Percentiles rank a stretch among this genome's conserved stretches.
Evolutionary conservation across 306 rosid genomes (phyloP).

Genomic region (Gillenia trifoliata): DNA sequence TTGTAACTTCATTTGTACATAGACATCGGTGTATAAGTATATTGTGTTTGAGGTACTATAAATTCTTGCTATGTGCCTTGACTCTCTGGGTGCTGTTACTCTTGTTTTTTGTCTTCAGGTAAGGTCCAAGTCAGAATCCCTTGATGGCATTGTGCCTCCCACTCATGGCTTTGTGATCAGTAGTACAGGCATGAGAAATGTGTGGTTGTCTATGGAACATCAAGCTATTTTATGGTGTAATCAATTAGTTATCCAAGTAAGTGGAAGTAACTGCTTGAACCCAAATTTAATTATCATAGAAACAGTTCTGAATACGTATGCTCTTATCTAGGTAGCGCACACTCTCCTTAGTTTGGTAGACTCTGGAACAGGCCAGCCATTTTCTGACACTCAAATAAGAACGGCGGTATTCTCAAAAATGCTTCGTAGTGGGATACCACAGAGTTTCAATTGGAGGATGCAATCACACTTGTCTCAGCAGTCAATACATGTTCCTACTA

Average conservation of each 20-base stretch:
- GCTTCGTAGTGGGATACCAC: conserved; percentile 86
- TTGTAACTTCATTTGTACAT: not conserved
- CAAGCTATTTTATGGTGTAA: conserved; percentile 97
- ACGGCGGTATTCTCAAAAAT: conserved; percentile 58
- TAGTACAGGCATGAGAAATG: conserved; percentile 88
- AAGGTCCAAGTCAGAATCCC: conserved; percentile 74
- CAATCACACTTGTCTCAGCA: conserved; percentile 45
- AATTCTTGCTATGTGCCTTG: conserved; percentile 12
- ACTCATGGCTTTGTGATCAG: conserved; percentile 98
- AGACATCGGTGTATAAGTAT: not conserved
- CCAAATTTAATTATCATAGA: conserved; percentile 18
- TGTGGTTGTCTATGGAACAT: conserved; percentile 99
- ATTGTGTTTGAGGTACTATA: not conserved
- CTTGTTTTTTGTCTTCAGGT: conserved; percentile 47
- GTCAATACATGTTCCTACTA: conserved; percentile 34
- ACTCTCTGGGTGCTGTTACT: not conserved
- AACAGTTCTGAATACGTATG: conserved; percentile 25
- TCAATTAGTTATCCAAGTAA: conserved; percentile 89
- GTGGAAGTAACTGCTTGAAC: conserved; percentile 23
- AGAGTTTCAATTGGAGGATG: conserved; percentile 54
- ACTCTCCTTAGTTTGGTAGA: conserved; percentile 89
- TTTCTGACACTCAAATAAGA: conserved; percentile 57
- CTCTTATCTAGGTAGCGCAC: conserved; percentile 76
- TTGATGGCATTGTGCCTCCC: conserved; percentile 90
- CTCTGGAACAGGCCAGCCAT: conserved; percentile 71